Conservation (phyloP, 2,329 filamentous ascomycete genomes). For the Botryotinia convoluta region DNA sequence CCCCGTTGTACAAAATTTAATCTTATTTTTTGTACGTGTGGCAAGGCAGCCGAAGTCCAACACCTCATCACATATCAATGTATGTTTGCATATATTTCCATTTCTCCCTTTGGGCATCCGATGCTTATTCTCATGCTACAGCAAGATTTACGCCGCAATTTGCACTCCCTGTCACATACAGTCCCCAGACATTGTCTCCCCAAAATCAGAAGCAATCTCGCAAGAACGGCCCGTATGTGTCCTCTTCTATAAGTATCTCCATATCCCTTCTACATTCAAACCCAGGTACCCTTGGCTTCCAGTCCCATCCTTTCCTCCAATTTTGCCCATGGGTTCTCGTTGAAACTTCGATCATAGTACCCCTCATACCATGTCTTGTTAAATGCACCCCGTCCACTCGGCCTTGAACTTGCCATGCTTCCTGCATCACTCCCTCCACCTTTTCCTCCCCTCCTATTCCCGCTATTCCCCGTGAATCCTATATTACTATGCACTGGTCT, state of each 20-base stretch:
- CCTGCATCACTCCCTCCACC: conserved; percentile 20
- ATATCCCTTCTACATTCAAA: conserved; percentile 28
- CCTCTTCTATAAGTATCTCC: background rate
- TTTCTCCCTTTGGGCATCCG: background rate
- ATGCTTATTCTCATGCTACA: background rate
- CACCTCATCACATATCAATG: background rate
- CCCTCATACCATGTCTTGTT: conserved; percentile 58
- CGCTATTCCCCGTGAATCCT: conserved; percentile 25
- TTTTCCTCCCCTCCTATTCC: conserved; percentile 1
- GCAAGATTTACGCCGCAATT: background rate
- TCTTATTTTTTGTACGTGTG: background rate
- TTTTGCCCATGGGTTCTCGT: conserved; percentile 69
- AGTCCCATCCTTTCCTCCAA: conserved; percentile 51
- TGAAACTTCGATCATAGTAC: conserved; percentile 67
- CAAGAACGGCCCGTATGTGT: background rate
- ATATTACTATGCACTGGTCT: conserved; percentile 17
- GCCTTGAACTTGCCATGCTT: conserved; percentile 23
- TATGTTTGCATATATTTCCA: background rate
- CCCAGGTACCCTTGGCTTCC: conserved; percentile 47
- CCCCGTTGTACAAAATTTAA: background rate
- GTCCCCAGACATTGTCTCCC: background rate
- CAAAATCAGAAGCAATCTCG: background rate
- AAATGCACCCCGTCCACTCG: conserved; percentile 34
- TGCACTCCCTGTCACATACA: background rate
- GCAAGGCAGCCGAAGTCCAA: background rate